These are phyloP conservation scores for Phytophthora sp. DNA, from an alignment of 352 stramenopile species.

Conservation along the genomic window DNA sequence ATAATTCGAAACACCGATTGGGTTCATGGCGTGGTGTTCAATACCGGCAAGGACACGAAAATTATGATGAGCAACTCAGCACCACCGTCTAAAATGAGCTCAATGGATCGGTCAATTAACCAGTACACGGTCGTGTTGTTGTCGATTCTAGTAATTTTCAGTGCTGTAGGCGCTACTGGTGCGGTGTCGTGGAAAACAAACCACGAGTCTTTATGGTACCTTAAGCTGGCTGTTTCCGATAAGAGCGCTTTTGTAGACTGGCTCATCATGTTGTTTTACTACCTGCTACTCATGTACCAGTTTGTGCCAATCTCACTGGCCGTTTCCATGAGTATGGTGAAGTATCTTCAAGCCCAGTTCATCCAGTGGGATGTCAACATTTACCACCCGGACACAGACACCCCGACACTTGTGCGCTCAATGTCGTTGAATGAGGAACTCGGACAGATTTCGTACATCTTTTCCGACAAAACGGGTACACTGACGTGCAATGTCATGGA, in stretches of 20 bases:
- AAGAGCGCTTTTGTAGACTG: slow-evolving; percentile 53
- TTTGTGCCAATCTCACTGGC: slow-evolving; percentile 98
- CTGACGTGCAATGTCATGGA: slow-evolving; percentile 99
- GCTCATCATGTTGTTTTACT: slow-evolving; percentile 92
- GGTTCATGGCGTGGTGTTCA: slow-evolving; percentile 92
- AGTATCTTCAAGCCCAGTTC: slow-evolving; percentile 94
- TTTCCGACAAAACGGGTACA: slow-evolving; percentile 99
- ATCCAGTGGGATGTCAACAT: slow-evolving; percentile 96
- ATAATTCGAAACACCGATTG: slow-evolving; percentile 94
- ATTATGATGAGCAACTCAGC: slow-evolving; percentile 91
- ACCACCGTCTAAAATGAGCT: slow-evolving; percentile 87
- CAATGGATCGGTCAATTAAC: slow-evolving; percentile 86
- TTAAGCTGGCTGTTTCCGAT: slow-evolving; percentile 41
- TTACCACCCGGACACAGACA: slow-evolving; percentile 89
- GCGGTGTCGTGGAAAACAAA: slow-evolving; percentile 60
- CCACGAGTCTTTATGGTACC: slow-evolving; percentile 65
- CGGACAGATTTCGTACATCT: slow-evolving; percentile 98
- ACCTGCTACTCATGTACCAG: slow-evolving; percentile 96
- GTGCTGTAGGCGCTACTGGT: slow-evolving; percentile 59
- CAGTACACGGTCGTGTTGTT: slow-evolving; percentile 77
- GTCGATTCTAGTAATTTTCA: slow-evolving; percentile 70
- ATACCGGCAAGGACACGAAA: slow-evolving; percentile 95
- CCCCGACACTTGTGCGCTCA: slow-evolving; percentile 90
- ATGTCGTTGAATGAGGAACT: slow-evolving; percentile 95
- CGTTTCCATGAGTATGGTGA: slow-evolving; percentile 97